phyloP scores from a whole-genome alignment of 2,329 filamentous ascomycete species.

The Neodidymelliopsis sp. region DNA sequence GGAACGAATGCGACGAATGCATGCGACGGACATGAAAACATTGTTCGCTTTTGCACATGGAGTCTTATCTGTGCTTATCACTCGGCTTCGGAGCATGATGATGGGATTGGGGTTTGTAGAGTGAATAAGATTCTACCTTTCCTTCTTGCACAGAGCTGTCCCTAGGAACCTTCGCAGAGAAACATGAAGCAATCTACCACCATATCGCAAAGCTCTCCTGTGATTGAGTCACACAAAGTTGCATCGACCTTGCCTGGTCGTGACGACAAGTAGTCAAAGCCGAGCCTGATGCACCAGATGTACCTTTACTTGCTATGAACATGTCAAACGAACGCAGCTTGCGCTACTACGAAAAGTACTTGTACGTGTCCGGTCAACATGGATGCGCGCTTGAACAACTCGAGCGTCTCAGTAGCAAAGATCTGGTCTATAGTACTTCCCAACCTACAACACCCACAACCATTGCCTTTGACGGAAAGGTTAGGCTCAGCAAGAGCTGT shows the following conservation, averaged over 20 bases:
- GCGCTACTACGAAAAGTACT: no score
- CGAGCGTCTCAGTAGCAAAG: no score
- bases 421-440: no score
- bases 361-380: no score
- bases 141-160: conserved; percentile 29
- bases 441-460: no score
- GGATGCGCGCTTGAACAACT: no score
- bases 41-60: conserved; percentile 38
- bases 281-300: no score
- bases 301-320: no score
- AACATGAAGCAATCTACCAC: conserved; percentile 22
- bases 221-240: not conserved
- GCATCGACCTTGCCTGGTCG: not conserved
- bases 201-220: not conserved
- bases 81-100: conserved; percentile 34
- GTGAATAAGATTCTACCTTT: conserved; percentile 45
- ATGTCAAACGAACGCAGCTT: no score
- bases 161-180: conserved; percentile 16
- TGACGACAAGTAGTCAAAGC: no score
- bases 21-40: conserved; percentile 39
- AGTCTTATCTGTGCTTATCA: conserved; percentile 37
- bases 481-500: no score
- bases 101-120: conserved; percentile 42
- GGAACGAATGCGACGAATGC: conserved; percentile 44
- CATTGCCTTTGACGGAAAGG: no score